phyloP scores from a whole-genome alignment of 441 rosid species.

The Euphorbia corollata region DNA sequence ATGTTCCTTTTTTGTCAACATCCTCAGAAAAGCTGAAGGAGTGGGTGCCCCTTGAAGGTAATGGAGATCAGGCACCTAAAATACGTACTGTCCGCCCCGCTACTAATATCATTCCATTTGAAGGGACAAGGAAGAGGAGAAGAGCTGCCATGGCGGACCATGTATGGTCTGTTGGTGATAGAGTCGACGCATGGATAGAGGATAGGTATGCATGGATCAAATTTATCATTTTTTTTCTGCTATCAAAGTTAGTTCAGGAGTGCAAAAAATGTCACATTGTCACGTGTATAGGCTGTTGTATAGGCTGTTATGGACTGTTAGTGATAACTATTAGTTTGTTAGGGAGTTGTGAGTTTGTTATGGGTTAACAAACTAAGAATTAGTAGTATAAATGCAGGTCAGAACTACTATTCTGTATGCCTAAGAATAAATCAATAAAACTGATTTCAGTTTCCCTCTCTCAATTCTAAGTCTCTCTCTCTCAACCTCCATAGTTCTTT shows the following conservation, averaged over 20 bases:
- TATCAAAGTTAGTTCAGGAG: not conserved
- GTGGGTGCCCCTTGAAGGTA: constrained; percentile 65
- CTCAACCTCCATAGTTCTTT: too few relatives aligned
- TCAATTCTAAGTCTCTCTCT: too few relatives aligned
- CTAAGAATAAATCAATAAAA: too few relatives aligned
- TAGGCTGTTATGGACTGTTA: too few relatives aligned
- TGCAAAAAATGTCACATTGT: not conserved
- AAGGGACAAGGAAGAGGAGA: constrained; percentile 95
- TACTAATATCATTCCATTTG: constrained; percentile 53
- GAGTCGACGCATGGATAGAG: constrained; percentile 78
- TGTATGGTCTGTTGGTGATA: constrained; percentile 85
- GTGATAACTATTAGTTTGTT: too few relatives aligned
- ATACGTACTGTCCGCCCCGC: constrained; percentile 69
- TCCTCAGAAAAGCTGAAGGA: constrained; percentile 74
- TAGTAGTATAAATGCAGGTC: too few relatives aligned
- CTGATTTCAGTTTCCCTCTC: too few relatives aligned
- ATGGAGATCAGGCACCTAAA: constrained; percentile 56
- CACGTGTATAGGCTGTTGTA: too few relatives aligned
- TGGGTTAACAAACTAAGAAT: too few relatives aligned
- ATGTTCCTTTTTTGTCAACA: constrained; percentile 22
- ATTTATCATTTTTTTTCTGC: not conserved
- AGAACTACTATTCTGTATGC: too few relatives aligned
- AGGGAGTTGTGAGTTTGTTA: too few relatives aligned
- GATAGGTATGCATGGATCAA: constrained; percentile 49
- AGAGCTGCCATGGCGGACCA: constrained; percentile 72